phyloP scores from a whole-genome alignment of 2,329 filamentous ascomycete genomes.

The Talaromyces sp. region DNA sequence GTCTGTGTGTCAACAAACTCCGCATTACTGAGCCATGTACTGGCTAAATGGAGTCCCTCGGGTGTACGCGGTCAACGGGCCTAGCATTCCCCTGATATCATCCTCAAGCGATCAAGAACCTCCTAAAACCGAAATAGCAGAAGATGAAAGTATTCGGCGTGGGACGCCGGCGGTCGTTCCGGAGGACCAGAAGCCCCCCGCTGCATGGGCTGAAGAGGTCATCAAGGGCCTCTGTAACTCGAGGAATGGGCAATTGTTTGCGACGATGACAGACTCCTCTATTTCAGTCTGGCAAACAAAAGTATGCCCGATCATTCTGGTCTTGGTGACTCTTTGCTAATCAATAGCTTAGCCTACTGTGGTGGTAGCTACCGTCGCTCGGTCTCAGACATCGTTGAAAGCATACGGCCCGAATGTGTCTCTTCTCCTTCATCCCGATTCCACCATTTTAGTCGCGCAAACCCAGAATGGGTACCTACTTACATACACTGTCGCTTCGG shows the following conservation, averaged over 20 bases:
- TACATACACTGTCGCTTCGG: constrained; percentile 86
- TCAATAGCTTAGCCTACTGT: constrained; percentile 68
- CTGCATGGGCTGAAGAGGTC: constrained; percentile 55
- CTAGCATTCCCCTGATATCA: constrained; percentile 31
- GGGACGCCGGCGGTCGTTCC: constrained; percentile 22
- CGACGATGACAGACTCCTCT: constrained; percentile 77
- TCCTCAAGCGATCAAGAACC: constrained; percentile 26
- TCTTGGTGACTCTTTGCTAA: constrained; percentile 27
- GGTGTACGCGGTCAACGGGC: constrained; percentile 48
- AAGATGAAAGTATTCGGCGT: constrained; percentile 20
- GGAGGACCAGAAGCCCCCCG: constrained; percentile 29
- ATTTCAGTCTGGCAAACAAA: constrained; percentile 97
- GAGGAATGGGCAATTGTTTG: constrained; percentile 77
- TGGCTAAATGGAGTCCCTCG: constrained; percentile 50
- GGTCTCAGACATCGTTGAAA: constrained; percentile 73
- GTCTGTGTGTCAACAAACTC: constrained; percentile 25
- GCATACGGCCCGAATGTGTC: constrained; percentile 83
- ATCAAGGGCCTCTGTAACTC: constrained; percentile 74
- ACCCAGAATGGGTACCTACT: constrained; percentile 84
- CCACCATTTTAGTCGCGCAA: constrained; percentile 85
- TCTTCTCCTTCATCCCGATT: constrained; percentile 83
- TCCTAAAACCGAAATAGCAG: constrained; percentile 13
- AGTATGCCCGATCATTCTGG: constrained; percentile 46
- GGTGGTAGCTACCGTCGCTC: constrained; percentile 77
- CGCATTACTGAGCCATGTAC: constrained; percentile 42